These are phyloP conservation scores for Syzygium jambos DNA, from an alignment of 345 rosid genomes.

Conservation along the genomic window DNA sequence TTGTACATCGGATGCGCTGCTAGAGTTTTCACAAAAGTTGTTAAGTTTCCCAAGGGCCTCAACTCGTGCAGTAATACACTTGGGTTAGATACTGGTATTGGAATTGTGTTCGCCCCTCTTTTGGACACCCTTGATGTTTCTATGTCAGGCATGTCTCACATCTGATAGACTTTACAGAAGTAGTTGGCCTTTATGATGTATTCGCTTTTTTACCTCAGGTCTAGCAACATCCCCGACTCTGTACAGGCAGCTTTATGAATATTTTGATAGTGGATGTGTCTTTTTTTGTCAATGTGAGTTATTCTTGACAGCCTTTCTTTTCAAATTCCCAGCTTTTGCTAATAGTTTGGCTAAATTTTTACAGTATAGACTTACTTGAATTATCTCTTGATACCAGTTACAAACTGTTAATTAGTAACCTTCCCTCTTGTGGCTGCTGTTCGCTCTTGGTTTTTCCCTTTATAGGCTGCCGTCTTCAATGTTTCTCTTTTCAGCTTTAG, in stretches of 20 bases:
- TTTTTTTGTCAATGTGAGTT: no score
- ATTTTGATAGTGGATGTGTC: neutral
- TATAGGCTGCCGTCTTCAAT: neutral
- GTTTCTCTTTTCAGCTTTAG: neutral
- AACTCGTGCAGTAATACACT: neutral
- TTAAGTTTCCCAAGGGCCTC: neutral
- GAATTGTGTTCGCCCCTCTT: neutral
- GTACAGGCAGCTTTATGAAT: neutral
- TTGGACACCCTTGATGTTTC: neutral
- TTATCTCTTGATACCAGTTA: neutral
- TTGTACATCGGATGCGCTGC: neutral
- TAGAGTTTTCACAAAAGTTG: neutral
- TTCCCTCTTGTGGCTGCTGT: neutral
- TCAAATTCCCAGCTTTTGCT: neutral
- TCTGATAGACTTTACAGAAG: neutral
- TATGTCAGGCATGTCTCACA: neutral
- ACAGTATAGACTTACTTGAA: neutral
- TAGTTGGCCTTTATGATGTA: neutral
- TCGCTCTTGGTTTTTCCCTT: neutral
- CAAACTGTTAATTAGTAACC: neutral
- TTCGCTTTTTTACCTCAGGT: neutral
- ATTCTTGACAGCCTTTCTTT: accelerated
- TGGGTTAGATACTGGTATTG: neutral
- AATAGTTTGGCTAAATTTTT: no score
- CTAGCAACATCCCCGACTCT: neutral